phyloP scores from a whole-genome alignment of 1,284 basidiomycete genomes.

The Irpex lacteus region DNA sequence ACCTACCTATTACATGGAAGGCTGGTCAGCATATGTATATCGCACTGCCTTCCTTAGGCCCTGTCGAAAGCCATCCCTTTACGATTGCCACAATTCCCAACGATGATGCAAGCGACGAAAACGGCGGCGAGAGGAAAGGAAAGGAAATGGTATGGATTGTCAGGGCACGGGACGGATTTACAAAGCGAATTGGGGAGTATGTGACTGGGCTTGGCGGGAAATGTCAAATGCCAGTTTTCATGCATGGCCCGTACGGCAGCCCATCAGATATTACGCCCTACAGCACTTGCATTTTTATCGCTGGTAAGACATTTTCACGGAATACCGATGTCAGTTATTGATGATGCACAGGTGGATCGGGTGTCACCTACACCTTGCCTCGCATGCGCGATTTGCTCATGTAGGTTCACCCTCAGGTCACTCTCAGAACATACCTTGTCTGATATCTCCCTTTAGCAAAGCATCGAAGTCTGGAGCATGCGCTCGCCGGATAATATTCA shows the following conservation, averaged over 20 bases:
- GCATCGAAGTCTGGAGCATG: conserved; percentile 27
- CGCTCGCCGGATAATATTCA: conserved; percentile 35
- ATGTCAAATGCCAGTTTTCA: conserved; percentile 34
- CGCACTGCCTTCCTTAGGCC: conserved; percentile 41
- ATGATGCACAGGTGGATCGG: conserved; percentile 40
- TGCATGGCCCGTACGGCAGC: conserved; percentile 56
- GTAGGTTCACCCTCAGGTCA: conserved; percentile 25
- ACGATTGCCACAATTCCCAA: conserved; percentile 44
- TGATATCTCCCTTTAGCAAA: conserved; percentile 16
- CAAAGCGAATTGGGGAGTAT: conserved; percentile 36
- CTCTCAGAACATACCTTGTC: background rate
- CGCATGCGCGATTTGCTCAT: conserved; percentile 41
- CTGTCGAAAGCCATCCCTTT: conserved; percentile 55
- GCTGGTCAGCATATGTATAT: conserved; percentile 60
- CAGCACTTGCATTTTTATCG: conserved; percentile 44
- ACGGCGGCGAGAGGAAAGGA: conserved; percentile 17
- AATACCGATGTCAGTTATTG: background rate
- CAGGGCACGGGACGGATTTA: conserved; percentile 49
- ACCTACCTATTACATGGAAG: conserved; percentile 40
- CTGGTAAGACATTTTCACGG: conserved; percentile 33
- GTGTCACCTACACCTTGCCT: conserved; percentile 49
- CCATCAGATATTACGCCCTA: conserved; percentile 43
- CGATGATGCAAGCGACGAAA: conserved; percentile 15
- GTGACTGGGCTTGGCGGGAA: conserved; percentile 26
- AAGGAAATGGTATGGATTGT: conserved; percentile 47